Base-by-base conservation (phyloP, 2,329 filamentous ascomycete genomes). In the Penicillium sp. region DNA sequence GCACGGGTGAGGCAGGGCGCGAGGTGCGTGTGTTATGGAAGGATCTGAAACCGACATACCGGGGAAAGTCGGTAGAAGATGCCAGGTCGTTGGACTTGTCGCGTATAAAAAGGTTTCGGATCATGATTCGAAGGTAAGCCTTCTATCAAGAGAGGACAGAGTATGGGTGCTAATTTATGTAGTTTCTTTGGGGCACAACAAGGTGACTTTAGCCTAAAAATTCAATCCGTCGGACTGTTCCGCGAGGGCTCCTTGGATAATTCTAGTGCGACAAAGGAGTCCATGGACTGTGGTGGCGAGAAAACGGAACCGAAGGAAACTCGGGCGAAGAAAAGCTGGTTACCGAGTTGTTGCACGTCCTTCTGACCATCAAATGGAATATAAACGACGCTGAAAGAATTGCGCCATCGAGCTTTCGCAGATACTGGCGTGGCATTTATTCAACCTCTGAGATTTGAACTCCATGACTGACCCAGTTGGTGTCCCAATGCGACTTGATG, bases 81-180 rank as follows among this genome's bases (percentile, higher is more conserved):
- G 82, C 82, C 0, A 70, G 78, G 54, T 78, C 81, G 6, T 69
- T 94, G 61, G 77, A 91, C 62, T 65, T 82, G 59, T 77, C 76
- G 46, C 76, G 77, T 41, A 77, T 94, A 38, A 87, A 83, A 72
- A 79, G 88, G 45, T 76, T 93, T 31, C 86, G 85, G 48, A 78
- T 94, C 56, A 92, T 94, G 90, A 88, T 89, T 79, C 77, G 90
- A 69, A 94, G 90, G 89, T 90, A 72, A 55, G 76, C 59, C 3
- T 39, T 50, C n/a, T 18, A 23, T 21, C 31, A 31, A 23, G 50
- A 15, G 31, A 39, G 27, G 13, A 2, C 13, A 12, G 4, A 10
- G 16, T 3, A 23, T 16, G 3, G 46, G n/a, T 49, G 29, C 46
- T 65, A 15, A 60, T 23, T 25, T 56, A 54, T 16, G 31, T 61